A percentile compares a stretch with the other conserved stretches of the same genome.
These are phyloP conservation scores for Rutidosis leptorrhynchoides DNA, from an alignment of 129 eudicot genomes.

Conservation along the genomic window DNA sequence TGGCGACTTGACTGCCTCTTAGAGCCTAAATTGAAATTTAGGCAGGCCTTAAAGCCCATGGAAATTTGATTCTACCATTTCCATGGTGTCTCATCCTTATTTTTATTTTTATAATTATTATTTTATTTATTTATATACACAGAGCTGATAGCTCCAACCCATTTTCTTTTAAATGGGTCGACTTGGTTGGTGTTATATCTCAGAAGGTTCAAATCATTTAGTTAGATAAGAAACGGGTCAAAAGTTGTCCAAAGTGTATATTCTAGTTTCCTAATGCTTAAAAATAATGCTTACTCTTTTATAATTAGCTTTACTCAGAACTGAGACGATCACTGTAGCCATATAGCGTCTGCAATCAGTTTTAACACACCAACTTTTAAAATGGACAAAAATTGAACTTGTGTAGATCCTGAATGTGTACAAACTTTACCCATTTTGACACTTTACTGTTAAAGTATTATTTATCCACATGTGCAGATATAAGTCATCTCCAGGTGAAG, in stretches of 20 bases:
- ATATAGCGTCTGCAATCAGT: too few relatives aligned
- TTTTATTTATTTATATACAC: too few relatives aligned
- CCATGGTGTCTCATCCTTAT: too few relatives aligned
- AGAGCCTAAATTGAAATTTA: too few relatives aligned
- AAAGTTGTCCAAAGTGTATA: background rate
- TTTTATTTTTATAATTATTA: too few relatives aligned
- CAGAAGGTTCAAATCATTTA: background rate
- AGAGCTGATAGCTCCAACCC: background rate
- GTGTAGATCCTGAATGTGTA: background rate
- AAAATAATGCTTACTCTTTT: background rate
- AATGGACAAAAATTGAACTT: background rate
- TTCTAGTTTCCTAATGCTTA: background rate
- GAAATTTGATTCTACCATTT: too few relatives aligned
- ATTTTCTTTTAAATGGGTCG: background rate
- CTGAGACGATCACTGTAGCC: background rate
- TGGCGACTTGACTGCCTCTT: too few relatives aligned
- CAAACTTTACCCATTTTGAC: background rate
- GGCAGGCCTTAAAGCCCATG: too few relatives aligned
- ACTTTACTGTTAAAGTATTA: background rate
- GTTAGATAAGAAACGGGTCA: background rate
- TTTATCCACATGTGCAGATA: constrained; percentile 48
- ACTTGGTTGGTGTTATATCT: background rate
- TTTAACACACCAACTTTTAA: background rate
- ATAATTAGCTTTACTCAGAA: background rate
- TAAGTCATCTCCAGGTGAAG: constrained; percentile 81